Conservation (phyloP, 2,329 filamentous ascomycete genomes). For the Thermoascus crustaceus region DNA sequence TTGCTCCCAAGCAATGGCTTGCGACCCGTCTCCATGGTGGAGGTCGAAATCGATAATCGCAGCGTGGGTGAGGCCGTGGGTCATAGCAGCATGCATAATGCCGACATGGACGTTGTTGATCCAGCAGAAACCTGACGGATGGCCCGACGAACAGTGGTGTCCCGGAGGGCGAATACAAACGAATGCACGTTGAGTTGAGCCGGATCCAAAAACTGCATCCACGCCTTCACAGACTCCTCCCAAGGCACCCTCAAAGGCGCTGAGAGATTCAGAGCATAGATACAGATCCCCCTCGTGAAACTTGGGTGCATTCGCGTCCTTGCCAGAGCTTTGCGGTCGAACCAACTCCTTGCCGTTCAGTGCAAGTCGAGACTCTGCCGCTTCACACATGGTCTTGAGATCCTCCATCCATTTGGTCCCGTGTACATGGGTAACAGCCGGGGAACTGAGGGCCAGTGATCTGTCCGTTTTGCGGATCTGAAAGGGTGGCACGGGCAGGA, state of each 20-base stretch:
- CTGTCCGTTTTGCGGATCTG: constrained; percentile 74
- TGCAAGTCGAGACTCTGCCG: constrained; percentile 69
- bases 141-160: constrained; percentile 84
- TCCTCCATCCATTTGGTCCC: constrained; percentile 91
- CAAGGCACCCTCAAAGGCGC: constrained; percentile 82
- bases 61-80: constrained; percentile 82
- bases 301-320: constrained; percentile 39
- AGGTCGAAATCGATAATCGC: constrained; percentile 90
- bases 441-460: constrained; percentile 60
- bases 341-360: constrained; percentile 69
- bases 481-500: constrained; percentile 62
- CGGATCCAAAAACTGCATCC: constrained; percentile 65
- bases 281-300: constrained; percentile 89
- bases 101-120: constrained; percentile 97
- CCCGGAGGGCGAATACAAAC: constrained; percentile 88
- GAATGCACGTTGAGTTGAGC: constrained; percentile 68
- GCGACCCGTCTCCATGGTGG: constrained; percentile 92
- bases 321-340: constrained; percentile 44
- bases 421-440: constrained; percentile 82
- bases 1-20: constrained; percentile 85
- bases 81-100: constrained; percentile 79
- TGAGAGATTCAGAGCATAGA: constrained; percentile 73
- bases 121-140: constrained; percentile 96
- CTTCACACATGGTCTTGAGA: constrained; percentile 72
- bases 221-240: constrained; percentile 92